These are phyloP conservation scores for Aechmea fasciata DNA, from an alignment of 176 grass and related monocot genomes.

Conservation along the genomic window DNA sequence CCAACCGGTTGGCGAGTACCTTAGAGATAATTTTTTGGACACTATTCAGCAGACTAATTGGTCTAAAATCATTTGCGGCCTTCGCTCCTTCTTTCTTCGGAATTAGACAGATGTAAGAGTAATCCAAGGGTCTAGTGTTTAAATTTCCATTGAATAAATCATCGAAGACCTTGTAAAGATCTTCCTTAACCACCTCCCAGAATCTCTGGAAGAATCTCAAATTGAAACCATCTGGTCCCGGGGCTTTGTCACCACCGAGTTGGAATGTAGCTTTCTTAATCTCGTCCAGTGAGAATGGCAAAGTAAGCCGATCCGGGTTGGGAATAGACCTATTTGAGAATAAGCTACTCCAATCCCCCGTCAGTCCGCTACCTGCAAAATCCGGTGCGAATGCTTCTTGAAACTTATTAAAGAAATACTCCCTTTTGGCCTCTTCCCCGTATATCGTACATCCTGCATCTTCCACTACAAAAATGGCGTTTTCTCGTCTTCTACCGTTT, in stretches of 20 bases:
- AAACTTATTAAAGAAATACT: too few relatives aligned
- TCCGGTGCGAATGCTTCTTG: too few relatives aligned
- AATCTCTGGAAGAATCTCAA: background rate
- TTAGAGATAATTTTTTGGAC: background rate
- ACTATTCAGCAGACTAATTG: background rate
- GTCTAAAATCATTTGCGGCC: background rate
- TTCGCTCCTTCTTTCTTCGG: background rate
- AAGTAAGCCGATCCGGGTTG: too few relatives aligned
- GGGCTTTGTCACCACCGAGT: background rate
- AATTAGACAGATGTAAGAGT: background rate
- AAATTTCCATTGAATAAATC: background rate
- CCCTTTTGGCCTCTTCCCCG: too few relatives aligned
- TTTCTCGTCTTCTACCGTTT: too few relatives aligned
- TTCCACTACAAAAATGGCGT: too few relatives aligned
- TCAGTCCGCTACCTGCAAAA: too few relatives aligned
- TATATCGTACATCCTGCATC: too few relatives aligned
- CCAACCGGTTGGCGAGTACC: background rate
- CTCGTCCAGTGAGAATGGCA: background rate
- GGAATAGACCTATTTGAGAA: too few relatives aligned
- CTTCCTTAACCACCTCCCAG: background rate
- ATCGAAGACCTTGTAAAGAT: background rate
- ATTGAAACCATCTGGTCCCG: background rate
- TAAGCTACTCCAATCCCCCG: too few relatives aligned
- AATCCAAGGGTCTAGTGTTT: background rate
- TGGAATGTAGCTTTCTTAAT: background rate